Base-by-base conservation (phyloP, 2,329 filamentous ascomycete genomes). In the Xylaria arbuscula region DNA sequence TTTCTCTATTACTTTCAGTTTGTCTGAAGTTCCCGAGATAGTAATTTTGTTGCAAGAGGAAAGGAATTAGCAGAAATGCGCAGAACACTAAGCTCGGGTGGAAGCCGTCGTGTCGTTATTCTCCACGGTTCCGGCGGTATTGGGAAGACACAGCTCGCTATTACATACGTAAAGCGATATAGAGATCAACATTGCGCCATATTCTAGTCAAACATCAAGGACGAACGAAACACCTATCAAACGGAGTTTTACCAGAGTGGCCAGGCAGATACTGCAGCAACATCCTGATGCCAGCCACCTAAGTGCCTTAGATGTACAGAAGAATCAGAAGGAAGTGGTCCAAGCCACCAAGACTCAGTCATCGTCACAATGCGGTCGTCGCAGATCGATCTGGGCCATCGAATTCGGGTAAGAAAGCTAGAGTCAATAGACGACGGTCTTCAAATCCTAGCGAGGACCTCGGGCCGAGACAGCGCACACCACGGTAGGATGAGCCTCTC, bases 321-420 rank as follows among this genome's bases (percentile, higher is more conserved):
- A 68, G 28, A 47, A 72, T 22, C 11, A 75, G 1, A 72, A 80
- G 40, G 55, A 75, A 66, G 70, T 76, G 36, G 64, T 79, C 2
- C 60, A 70, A 22, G 77, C 75, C 34, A 82, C 53, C 80, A 83
- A 64, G 82, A 82, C 17, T 78, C 79, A 1, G 77, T 85, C 55
- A 73, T 85, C 19, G 75, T 84, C 22, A 84, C 81, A 3, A 81
- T 80, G 13, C 74, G 80, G 15, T 76, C 74, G 53, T 74, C 75
- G 17, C 34, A 77, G 13, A 75, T 80, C 13, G 72, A 78, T n/a
- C 53, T 81, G 3, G 81, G 80, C 3, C 66, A 74, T 45, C 61
- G 48, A 1, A 79, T 83, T 57, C 70, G 54, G 2, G 51, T 83
- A 1, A 59, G 65, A 10, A 82, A 78, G 60, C 72, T 84, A n/a